Conservation (phyloP, 768 basidiomycete genomes). For the Suillus paluster region DNA sequence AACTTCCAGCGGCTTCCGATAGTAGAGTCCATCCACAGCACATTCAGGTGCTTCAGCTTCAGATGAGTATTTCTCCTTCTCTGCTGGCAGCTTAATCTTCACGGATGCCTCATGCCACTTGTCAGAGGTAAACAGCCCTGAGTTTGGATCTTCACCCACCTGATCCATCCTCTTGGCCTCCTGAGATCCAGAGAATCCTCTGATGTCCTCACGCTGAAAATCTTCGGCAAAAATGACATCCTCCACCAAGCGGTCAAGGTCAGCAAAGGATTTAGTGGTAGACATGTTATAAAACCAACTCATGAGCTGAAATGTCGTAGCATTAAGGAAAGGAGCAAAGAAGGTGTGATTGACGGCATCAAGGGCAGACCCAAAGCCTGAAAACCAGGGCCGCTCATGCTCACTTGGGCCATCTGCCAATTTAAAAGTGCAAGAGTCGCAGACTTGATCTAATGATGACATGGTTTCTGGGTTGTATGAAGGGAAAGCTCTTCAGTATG, state of each 20-base stretch:
- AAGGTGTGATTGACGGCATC: neutral
- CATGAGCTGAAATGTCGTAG: neutral
- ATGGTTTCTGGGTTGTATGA: constrained; percentile 2
- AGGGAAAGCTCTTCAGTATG: neutral
- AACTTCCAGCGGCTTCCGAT: constrained; percentile 4
- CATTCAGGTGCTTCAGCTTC: constrained; percentile 5
- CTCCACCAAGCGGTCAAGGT: constrained; percentile 25
- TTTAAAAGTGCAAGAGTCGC: neutral
- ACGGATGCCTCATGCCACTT: constrained; percentile 19
- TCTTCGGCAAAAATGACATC: constrained; percentile 13
- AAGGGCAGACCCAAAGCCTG: neutral
- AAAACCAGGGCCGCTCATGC: constrained; percentile 10
- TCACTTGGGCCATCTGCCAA: constrained; percentile 15
- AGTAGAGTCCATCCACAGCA: constrained; percentile 3
- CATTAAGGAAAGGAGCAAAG: constrained; percentile 23
- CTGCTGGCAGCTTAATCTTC: constrained; percentile 10
- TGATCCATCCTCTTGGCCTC: constrained; percentile 1
- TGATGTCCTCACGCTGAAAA: constrained; percentile 20
- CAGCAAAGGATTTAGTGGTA: constrained; percentile 25
- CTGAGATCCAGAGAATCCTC: constrained; percentile 16
- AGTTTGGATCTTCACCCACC: neutral
- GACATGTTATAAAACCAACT: constrained; percentile 33
- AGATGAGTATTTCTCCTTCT: neutral
- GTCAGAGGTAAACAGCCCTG: neutral
- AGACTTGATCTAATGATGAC: neutral